Evolutionary conservation across 805 yeast species (phyloP).

Genomic region (Candida hungchunana): DNA sequence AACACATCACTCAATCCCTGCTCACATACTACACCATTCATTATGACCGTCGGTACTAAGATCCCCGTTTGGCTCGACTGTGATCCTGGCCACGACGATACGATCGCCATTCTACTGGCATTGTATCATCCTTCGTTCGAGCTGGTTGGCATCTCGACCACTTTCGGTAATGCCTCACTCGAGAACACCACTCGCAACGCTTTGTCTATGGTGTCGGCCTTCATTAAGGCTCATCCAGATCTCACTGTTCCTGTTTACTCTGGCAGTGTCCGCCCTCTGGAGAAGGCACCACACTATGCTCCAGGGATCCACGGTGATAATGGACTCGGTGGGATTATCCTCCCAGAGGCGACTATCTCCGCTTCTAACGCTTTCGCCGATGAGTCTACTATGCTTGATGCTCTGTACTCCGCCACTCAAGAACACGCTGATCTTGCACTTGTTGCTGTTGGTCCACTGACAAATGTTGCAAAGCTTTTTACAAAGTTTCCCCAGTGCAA

Average conservation of each 20-base stretch:
- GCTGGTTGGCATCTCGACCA: slow-evolving; percentile 31
- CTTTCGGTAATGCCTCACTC: slow-evolving; percentile 38
- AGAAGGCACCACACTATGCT: slow-evolving; percentile 46
- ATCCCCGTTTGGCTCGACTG: slow-evolving; percentile 87
- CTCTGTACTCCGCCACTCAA: slow-evolving; percentile 35
- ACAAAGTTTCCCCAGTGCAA: slow-evolving; percentile 49
- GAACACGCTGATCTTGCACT: slow-evolving; percentile 46
- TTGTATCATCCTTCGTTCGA: slow-evolving; percentile 48
- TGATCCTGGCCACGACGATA: slow-evolving; percentile 91
- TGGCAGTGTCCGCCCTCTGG: slow-evolving; percentile 60
- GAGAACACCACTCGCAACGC: slow-evolving; percentile 67
- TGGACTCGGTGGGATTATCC: slow-evolving; percentile 73
- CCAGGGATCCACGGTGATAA: slow-evolving; percentile 66
- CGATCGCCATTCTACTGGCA: slow-evolving; percentile 66
- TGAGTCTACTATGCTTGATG: slow-evolving; percentile 36
- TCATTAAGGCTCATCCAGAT: slow-evolving; percentile 31
- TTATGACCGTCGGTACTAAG: slow-evolving; percentile 11
- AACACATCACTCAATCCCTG: too few species aligned
- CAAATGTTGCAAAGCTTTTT: slow-evolving; percentile 62
- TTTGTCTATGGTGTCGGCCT: slow-evolving; percentile 58
- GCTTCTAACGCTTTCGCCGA: slow-evolving; percentile 33
- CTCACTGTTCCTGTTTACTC: slow-evolving; percentile 55
- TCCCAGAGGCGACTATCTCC: slow-evolving; percentile 43
- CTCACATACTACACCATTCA: not conserved
- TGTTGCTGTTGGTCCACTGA: slow-evolving; percentile 74